Percentiles rank a stretch among this genome's conserved stretches.
These are phyloP conservation scores for Metschnikowia kunwiensis DNA, from an alignment of 805 yeast genomes.

Conservation along the genomic window DNA sequence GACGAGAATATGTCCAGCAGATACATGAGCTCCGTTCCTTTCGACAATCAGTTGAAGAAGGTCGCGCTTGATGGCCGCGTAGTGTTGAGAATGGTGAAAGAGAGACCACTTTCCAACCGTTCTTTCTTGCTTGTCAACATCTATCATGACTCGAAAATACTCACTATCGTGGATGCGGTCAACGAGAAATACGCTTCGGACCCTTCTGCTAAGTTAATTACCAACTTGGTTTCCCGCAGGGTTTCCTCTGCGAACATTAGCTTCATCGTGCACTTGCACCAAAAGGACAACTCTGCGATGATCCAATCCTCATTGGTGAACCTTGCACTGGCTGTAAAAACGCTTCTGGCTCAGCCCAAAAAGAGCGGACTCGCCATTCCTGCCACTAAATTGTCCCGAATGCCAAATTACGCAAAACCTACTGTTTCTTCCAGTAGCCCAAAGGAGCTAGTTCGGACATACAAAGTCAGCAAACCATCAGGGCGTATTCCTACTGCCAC, in stretches of 20 bases:
- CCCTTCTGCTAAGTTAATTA: constrained; percentile 25
- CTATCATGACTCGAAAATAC: constrained; percentile 18
- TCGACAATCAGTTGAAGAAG: constrained; percentile 18
- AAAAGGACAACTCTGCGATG: constrained; percentile 23
- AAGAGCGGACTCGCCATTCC: background rate
- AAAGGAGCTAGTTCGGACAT: background rate
- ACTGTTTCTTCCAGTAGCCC: constrained; percentile 27
- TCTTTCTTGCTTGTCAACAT: constrained; percentile 28
- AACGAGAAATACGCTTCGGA: constrained; percentile 31
- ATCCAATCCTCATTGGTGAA: constrained; percentile 27
- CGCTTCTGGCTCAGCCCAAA: constrained; percentile 9
- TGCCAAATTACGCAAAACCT: constrained; percentile 34
- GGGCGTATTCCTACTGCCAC: too few species aligned
- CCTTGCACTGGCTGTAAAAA: constrained; percentile 23
- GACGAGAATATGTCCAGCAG: constrained; percentile 12
- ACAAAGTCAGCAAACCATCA: constrained; percentile 3
- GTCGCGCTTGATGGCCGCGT: constrained; percentile 7
- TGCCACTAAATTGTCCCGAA: background rate
- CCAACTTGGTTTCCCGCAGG: constrained; percentile 27
- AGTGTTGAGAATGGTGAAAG: constrained; percentile 16
- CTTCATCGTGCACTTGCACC: constrained; percentile 29
- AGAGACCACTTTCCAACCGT: constrained; percentile 23
- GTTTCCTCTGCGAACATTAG: constrained; percentile 13
- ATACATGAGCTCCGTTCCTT: constrained; percentile 13
- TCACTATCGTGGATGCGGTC: constrained; percentile 28